Percentiles rank a stretch among this genome's conserved stretches.
Evolutionary conservation across 495 filamentous ascomycete species (phyloP).

Genomic region (Tuber umbilicatum): DNA sequence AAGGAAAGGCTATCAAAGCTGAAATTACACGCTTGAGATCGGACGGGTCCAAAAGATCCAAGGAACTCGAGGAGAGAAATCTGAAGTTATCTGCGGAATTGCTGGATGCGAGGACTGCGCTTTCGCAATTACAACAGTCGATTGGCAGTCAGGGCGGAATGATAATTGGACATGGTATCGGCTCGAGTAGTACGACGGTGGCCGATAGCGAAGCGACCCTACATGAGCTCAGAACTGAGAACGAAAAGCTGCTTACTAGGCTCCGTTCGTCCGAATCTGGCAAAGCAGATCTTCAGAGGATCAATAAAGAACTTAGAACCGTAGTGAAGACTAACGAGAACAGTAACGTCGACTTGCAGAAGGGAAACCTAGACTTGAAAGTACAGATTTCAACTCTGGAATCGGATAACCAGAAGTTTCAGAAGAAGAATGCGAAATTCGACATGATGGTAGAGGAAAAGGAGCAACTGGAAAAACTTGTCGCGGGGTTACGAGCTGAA

Average conservation of each 20-base stretch:
- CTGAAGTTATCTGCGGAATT: conserved; percentile 8
- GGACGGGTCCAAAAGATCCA: conserved; percentile 22
- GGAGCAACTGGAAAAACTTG: conserved; percentile 9
- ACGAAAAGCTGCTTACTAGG: conserved; percentile 23
- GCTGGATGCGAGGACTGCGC: conserved; percentile 14
- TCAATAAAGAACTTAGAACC: conserved; percentile 22
- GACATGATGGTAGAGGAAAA: conserved; percentile 22
- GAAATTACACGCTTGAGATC: conserved; percentile 17
- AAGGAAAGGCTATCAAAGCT: conserved; percentile 23
- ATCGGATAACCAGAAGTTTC: conserved; percentile 21
- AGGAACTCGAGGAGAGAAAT: conserved; percentile 16
- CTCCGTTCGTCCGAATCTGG: conserved; percentile 19
- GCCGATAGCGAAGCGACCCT: conserved; percentile 3
- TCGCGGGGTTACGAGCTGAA: neutral
- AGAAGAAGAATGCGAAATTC: conserved; percentile 32
- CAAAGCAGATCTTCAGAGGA: conserved; percentile 26
- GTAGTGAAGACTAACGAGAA: conserved; percentile 35
- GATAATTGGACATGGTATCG: neutral
- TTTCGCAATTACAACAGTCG: conserved; percentile 20
- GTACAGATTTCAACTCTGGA: conserved; percentile 24
- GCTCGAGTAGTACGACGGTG: neutral
- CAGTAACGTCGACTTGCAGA: conserved; percentile 34
- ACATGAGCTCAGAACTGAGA: conserved; percentile 14
- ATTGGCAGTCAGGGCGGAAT: conserved; percentile 7
- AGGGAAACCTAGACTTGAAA: conserved; percentile 29